Base-by-base conservation (phyloP, 345 rosid genomes). In the Clausena lansium region DNA sequence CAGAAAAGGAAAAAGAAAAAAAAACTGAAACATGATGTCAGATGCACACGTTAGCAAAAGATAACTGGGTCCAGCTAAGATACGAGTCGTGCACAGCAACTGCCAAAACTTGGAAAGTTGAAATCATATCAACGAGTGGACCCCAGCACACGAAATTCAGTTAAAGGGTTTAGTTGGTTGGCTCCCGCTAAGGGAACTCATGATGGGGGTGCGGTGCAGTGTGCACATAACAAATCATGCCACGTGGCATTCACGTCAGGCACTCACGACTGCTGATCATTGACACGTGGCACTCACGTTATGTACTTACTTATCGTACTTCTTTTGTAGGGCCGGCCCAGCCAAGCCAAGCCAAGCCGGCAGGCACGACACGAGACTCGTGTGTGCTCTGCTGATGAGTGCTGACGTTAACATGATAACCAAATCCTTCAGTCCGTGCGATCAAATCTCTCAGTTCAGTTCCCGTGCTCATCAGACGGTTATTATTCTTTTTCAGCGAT, bases 381-480 rank as follows among this genome's bases (percentile, higher is more conserved):
- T 77, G 85, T 83, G 85, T 19, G 59, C 54, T 45, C 28, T 15
- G 50, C 36, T 57, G 70, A 15, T 86, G n/a, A n/a, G n/a, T n/a
- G n/a, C n/a, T n/a, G 83, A 77, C 82, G 81, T 60, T 41, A 76
- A 3, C 73, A 27, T 9, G 25, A 32, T 28, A 4, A 73, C 66
- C 36, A 5, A 24, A 58, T 73, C 76, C 59, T 5, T 0, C 0
- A 25, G 5, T 25, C 72, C 54, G 57, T 41, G 22, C 15, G 33
- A 68, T 41, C 55, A 24, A 68, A 41, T 41, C 73, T 20, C 17
- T 6, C 47, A 9, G 19, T 22, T 15, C 83, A 28, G 24, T 74
- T 77, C 83, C 79, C 88, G 86, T 83, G 83, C 77, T 79, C 81
- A 78, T 79, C 80, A 4, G 14, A 72, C 81, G 81, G 73, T 59